Percentiles rank a stretch among this genome's conserved stretches.
Evolutionary conservation across 2,329 filamentous ascomycete genomes (phyloP).

Genomic region (Botrytis cinerea): DNA sequence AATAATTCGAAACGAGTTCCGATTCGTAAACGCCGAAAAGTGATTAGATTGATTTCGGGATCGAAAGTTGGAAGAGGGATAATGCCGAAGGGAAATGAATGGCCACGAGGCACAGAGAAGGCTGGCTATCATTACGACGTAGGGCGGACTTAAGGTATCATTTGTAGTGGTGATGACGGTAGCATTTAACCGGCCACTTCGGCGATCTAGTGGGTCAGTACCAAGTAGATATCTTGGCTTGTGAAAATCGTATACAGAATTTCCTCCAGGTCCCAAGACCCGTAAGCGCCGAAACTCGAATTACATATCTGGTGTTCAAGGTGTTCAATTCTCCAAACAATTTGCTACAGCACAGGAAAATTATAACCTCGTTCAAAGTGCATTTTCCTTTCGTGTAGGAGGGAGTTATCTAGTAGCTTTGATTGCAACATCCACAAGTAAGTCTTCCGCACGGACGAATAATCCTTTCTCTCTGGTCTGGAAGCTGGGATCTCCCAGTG

Average conservation of each 20-base stretch:
- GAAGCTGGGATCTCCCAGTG: neutral
- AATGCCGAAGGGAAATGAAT: neutral
- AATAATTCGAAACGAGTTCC: neutral
- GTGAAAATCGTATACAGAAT: neutral
- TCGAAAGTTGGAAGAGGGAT: neutral
- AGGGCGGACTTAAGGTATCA: constrained; percentile 4
- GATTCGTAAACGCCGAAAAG: neutral
- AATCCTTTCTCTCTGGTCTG: neutral
- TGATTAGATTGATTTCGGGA: neutral
- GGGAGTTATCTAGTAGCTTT: neutral
- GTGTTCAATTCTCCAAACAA: neutral
- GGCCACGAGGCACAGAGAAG: neutral
- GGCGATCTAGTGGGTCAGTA: neutral
- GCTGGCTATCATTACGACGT: neutral
- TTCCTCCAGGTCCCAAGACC: neutral
- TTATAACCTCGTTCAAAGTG: neutral
- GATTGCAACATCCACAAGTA: neutral
- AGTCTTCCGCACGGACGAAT: neutral
- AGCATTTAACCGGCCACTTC: constrained; percentile 8
- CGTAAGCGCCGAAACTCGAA: neutral
- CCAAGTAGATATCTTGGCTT: neutral
- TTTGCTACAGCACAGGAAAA: neutral
- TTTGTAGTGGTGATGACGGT: neutral
- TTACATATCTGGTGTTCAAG: neutral
- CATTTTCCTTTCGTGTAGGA: too few relatives aligned